Evolutionary conservation across 352 stramenopile species (phyloP).

Genomic region (Pythium utonaiense): DNA sequence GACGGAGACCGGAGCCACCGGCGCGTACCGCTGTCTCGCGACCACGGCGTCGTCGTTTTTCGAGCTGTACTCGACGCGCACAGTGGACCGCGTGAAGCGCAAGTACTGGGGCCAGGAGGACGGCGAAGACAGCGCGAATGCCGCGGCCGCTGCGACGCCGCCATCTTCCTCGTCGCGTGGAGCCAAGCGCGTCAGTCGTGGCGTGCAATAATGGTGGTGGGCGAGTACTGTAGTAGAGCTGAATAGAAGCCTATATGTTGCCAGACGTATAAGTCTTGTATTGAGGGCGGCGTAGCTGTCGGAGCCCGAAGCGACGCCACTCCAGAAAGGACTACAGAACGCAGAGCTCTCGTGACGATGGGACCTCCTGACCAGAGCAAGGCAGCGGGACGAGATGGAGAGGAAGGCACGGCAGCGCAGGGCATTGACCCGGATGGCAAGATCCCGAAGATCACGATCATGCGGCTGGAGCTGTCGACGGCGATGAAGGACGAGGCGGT

Average conservation of each 20-base stretch:
- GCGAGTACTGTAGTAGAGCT: neutral
- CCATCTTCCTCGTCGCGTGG: constrained; percentile 13
- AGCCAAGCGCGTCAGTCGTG: constrained; percentile 9
- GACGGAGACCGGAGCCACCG: neutral
- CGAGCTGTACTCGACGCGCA: constrained; percentile 83
- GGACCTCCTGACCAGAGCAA: constrained; percentile 48
- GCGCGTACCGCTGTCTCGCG: constrained; percentile 49
- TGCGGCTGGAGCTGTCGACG: constrained; percentile 63
- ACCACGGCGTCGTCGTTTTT: constrained; percentile 69
- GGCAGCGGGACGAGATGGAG: constrained; percentile 11
- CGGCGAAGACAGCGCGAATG: constrained; percentile 1
- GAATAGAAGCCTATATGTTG: constrained; percentile 5
- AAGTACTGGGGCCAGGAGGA: constrained; percentile 46
- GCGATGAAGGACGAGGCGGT: constrained; percentile 74
- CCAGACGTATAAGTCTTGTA: neutral
- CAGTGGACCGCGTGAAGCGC: constrained; percentile 77
- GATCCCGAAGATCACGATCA: constrained; percentile 59
- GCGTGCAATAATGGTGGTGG: neutral
- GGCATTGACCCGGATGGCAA: constrained; percentile 24
- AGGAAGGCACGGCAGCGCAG: neutral
- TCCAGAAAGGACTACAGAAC: no score
- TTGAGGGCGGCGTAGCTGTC: neutral
- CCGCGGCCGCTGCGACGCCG: constrained; percentile 9
- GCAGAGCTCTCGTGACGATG: no score
- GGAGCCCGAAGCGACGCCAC: neutral